Conservation (phyloP, 2,329 filamentous ascomycete species). For the Clonostachys byssicola region DNA sequence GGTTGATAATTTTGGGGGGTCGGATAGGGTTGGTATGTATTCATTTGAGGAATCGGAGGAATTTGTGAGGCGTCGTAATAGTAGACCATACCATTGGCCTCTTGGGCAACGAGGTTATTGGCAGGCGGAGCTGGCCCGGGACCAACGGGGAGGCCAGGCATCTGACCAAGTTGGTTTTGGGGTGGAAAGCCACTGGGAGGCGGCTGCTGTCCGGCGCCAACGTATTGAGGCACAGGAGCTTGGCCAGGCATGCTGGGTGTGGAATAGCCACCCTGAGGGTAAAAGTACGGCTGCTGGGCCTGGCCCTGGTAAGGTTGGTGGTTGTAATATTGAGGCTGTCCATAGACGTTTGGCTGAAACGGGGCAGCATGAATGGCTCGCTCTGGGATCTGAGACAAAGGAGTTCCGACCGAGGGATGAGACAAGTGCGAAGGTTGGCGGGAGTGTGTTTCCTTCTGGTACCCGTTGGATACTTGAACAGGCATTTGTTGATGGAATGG, state of each 20-base stretch:
- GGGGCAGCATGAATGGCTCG: slow-evolving; percentile 85
- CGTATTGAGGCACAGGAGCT: slow-evolving; percentile 13
- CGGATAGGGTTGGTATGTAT: slow-evolving; percentile 40
- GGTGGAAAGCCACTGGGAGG: slow-evolving; percentile 23
- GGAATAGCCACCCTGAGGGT: slow-evolving; percentile 49
- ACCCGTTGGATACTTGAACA: slow-evolving; percentile 58
- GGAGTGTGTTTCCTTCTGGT: slow-evolving; percentile 56
- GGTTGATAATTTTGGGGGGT: slow-evolving; percentile 47
- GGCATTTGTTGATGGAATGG: slow-evolving; percentile 96
- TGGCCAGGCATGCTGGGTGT: slow-evolving; percentile 40
- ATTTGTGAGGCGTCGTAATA: slow-evolving; percentile 83
- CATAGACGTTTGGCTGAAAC: slow-evolving; percentile 74
- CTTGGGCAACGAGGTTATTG: slow-evolving; percentile 66
- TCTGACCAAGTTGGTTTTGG: slow-evolving; percentile 31
- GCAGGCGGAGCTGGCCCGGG: slow-evolving; percentile 7
- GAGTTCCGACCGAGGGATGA: slow-evolving; percentile 71
- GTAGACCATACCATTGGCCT: slow-evolving; percentile 94
- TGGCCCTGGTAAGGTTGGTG: slow-evolving; percentile 37
- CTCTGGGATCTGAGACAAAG: slow-evolving; percentile 88
- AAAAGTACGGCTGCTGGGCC: slow-evolving; percentile 54
- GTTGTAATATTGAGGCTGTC: slow-evolving; percentile 47
- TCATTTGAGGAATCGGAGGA: slow-evolving; percentile 38
- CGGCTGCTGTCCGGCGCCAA: background rate
- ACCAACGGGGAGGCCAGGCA: background rate
- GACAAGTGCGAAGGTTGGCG: slow-evolving; percentile 67